Conservation (phyloP, 768 basidiomycete species). For the Heimioporus sp. region DNA sequence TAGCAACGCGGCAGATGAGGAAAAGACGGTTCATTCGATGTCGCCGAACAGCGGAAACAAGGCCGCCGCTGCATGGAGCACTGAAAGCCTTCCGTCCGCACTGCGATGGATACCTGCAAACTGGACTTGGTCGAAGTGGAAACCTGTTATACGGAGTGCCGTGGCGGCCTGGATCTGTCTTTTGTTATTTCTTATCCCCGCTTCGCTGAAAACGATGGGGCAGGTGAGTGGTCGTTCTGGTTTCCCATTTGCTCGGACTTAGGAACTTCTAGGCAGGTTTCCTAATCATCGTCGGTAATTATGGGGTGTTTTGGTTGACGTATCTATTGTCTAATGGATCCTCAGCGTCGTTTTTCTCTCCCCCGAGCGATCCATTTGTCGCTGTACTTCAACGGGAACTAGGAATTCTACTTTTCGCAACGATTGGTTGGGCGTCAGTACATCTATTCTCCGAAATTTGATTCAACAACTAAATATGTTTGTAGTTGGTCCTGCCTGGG, state of each 20-base stretch:
- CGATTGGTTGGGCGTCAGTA: conserved; percentile 61
- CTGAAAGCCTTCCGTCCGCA: conserved; percentile 24
- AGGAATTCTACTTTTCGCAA: conserved; percentile 48
- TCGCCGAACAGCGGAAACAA: background rate
- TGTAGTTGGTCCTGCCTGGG: conserved; percentile 66
- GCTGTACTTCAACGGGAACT: conserved; percentile 64
- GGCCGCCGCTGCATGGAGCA: background rate
- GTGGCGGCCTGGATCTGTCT: conserved; percentile 59
- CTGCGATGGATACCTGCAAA: conserved; percentile 59
- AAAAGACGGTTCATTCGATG: background rate
- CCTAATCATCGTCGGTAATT: conserved; percentile 57
- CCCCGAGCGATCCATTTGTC: conserved; percentile 68
- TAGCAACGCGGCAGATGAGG: background rate
- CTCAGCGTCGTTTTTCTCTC: conserved; percentile 61
- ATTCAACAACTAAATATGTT: background rate
- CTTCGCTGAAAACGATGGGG: conserved; percentile 49
- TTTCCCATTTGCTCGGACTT: background rate
- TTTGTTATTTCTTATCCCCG: conserved; percentile 57
- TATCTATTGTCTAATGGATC: background rate
- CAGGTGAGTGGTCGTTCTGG: conserved; percentile 37
- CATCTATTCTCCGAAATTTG: background rate
- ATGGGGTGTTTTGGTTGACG: background rate
- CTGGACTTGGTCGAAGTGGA: conserved; percentile 55
- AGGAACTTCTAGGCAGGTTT: conserved; percentile 51
- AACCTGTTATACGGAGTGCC: conserved; percentile 62